Percentiles rank a stretch among this genome's conserved stretches.
Evolutionary conservation across 2,329 filamentous ascomycete species (phyloP).

Genomic region (Penicillium sp.): DNA sequence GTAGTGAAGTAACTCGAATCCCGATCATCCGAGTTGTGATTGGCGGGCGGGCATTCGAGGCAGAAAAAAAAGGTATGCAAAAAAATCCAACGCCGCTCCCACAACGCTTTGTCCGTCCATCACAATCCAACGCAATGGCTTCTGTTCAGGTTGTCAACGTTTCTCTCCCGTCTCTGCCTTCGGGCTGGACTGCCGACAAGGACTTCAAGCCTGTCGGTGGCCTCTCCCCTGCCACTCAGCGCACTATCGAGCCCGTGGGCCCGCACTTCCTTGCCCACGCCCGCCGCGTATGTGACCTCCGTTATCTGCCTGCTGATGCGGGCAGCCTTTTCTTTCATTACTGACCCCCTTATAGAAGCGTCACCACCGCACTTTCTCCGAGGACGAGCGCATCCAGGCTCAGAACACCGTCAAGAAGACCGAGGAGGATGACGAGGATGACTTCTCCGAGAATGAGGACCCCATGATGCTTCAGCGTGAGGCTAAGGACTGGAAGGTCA

Average conservation of each 20-base stretch:
- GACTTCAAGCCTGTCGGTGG: slow-evolving; percentile 83
- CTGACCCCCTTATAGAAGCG: slow-evolving; percentile 55
- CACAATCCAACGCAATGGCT: slow-evolving; percentile 56
- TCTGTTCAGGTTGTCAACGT: slow-evolving; percentile 48
- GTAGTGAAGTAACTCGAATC: slow-evolving; percentile 5
- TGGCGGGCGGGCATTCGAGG: slow-evolving; percentile 32
- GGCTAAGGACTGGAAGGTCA: slow-evolving; percentile 99
- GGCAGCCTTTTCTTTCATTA: neutral
- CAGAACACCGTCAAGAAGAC: slow-evolving; percentile 93
- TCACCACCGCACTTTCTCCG: slow-evolving; percentile 96
- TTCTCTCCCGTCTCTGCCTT: slow-evolving; percentile 69
- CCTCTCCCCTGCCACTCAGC: slow-evolving; percentile 73
- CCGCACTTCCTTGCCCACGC: slow-evolving; percentile 98
- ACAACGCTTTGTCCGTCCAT: slow-evolving; percentile 12
- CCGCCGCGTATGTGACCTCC: slow-evolving; percentile 63
- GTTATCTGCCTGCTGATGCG: neutral
- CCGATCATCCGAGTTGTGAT: slow-evolving; percentile 28
- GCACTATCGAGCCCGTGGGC: slow-evolving; percentile 91
- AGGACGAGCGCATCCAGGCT: slow-evolving; percentile 96
- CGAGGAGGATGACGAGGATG: slow-evolving; percentile 83
- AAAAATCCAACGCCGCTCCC: slow-evolving; percentile 24
- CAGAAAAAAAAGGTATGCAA: slow-evolving; percentile 37
- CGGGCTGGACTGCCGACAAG: slow-evolving; percentile 78
- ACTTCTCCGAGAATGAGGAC: slow-evolving; percentile 92
- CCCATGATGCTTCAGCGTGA: slow-evolving; percentile 87